Evolutionary conservation across 345 rosid genomes (phyloP).

Genomic region (Murraya paniculata): DNA sequence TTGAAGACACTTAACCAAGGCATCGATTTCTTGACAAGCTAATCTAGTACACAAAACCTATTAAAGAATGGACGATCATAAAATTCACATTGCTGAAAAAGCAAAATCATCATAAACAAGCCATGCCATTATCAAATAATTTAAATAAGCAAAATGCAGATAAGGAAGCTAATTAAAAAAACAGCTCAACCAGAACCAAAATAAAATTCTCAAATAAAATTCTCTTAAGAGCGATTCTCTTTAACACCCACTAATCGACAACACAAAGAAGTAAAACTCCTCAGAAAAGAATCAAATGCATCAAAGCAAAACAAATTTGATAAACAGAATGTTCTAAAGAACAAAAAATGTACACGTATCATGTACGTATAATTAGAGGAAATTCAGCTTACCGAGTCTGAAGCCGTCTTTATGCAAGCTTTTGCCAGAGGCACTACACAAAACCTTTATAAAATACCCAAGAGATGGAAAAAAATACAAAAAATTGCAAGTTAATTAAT

Average conservation of each 20-base stretch:
- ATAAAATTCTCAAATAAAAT: not conserved
- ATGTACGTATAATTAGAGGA: not conserved
- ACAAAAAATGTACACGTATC: not conserved
- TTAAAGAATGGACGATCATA: not conserved
- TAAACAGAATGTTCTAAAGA: not conserved
- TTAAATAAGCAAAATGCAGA: not conserved
- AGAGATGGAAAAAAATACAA: not conserved
- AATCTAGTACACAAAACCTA: not conserved
- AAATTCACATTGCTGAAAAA: not conserved
- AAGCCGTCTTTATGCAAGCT: conserved; percentile 37
- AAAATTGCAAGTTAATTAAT: not conserved
- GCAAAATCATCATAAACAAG: not conserved
- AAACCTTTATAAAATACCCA: conserved; percentile 39
- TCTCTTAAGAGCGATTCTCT: not conserved
- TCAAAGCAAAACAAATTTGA: too few relatives aligned
- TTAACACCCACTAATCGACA: too few relatives aligned
- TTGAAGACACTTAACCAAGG: not conserved
- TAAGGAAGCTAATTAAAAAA: not conserved
- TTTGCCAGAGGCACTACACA: conserved; percentile 57
- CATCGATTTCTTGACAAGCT: not conserved
- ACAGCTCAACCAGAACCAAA: not conserved
- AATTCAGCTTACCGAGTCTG: conserved; percentile 41
- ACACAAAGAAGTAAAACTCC: not conserved
- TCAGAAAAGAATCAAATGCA: not conserved
- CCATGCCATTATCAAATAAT: not conserved